Conservation (phyloP, 2,329 filamentous ascomycete species). For the Aspergillus jensenii region DNA sequence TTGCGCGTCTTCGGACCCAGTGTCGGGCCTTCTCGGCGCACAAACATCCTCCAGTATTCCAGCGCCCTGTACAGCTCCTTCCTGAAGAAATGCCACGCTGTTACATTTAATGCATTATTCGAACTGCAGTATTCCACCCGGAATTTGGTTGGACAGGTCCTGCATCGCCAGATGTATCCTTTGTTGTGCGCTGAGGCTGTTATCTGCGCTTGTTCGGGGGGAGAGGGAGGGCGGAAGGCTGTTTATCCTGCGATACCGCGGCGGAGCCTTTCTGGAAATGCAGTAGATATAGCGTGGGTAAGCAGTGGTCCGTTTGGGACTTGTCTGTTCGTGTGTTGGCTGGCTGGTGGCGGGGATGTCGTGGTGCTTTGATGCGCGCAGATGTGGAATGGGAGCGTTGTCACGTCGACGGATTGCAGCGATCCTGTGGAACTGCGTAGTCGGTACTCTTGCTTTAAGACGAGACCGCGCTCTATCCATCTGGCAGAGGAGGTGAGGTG, state of each 20-base stretch:
- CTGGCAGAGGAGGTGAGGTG: neutral
- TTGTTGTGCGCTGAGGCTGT: neutral
- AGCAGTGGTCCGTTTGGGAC: neutral
- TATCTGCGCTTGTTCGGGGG: neutral
- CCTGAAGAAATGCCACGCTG: slow-evolving; percentile 7
- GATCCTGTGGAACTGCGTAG: neutral
- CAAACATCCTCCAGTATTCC: slow-evolving; percentile 8
- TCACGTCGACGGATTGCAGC: neutral
- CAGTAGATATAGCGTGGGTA: neutral
- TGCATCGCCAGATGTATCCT: neutral
- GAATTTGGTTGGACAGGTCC: slow-evolving; percentile 5
- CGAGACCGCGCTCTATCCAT: neutral
- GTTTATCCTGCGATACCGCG: neutral
- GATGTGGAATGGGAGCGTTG: neutral
- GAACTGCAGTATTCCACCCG: neutral
- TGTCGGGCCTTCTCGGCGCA: neutral
- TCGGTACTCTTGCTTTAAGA: neutral
- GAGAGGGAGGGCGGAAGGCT: neutral
- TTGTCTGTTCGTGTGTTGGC: neutral
- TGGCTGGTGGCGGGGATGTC: neutral
- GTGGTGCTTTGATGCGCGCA: slow-evolving; percentile 7
- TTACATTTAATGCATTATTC: neutral
- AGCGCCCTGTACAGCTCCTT: neutral
- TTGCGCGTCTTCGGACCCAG: slow-evolving; percentile 2
- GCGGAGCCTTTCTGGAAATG: neutral